Percentiles rank a stretch among this genome's conserved stretches.
These are phyloP conservation scores for Aspergillus ostianus DNA, from an alignment of 495 filamentous ascomycete species.

Conservation along the genomic window DNA sequence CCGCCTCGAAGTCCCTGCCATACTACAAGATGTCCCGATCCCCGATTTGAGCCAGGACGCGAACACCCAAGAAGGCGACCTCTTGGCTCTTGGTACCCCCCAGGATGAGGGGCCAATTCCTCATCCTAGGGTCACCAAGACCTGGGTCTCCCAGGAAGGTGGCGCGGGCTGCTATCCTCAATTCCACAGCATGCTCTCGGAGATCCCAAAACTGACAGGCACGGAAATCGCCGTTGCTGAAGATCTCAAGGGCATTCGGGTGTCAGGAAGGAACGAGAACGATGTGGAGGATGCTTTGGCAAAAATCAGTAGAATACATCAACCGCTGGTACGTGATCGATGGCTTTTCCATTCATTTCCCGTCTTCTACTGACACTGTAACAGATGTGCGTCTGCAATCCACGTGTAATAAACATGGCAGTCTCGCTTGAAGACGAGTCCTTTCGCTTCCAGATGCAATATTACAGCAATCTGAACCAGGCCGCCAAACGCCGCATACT, in stretches of 20 bases:
- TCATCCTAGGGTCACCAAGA: conserved; percentile 14
- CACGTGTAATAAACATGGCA: conserved; percentile 12
- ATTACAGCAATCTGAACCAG: conserved; percentile 16
- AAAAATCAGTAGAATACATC: conserved; percentile 64
- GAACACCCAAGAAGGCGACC: conserved; percentile 4
- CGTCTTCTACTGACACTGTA: neutral
- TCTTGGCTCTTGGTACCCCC: conserved; percentile 16
- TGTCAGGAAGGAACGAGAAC: conserved; percentile 33
- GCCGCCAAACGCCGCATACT: conserved; percentile 21
- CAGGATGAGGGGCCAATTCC: conserved; percentile 14
- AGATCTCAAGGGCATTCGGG: conserved; percentile 17
- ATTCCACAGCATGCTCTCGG: conserved; percentile 14
- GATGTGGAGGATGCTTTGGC: conserved; percentile 68
- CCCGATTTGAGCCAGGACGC: neutral
- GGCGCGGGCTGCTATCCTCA: conserved; percentile 20
- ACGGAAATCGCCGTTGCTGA: conserved; percentile 23
- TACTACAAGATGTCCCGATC: conserved; percentile 9
- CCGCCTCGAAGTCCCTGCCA: conserved; percentile 13
- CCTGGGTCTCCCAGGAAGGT: conserved; percentile 19
- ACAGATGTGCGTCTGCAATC: conserved; percentile 14
- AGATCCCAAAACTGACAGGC: conserved; percentile 19
- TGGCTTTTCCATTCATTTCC: neutral
- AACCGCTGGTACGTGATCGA: conserved; percentile 26
- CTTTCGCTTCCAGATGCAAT: conserved; percentile 12
- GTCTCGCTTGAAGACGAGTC: neutral